Base-by-base conservation (phyloP, 768 basidiomycete genomes). In the Boletus tomentosulus region DNA sequence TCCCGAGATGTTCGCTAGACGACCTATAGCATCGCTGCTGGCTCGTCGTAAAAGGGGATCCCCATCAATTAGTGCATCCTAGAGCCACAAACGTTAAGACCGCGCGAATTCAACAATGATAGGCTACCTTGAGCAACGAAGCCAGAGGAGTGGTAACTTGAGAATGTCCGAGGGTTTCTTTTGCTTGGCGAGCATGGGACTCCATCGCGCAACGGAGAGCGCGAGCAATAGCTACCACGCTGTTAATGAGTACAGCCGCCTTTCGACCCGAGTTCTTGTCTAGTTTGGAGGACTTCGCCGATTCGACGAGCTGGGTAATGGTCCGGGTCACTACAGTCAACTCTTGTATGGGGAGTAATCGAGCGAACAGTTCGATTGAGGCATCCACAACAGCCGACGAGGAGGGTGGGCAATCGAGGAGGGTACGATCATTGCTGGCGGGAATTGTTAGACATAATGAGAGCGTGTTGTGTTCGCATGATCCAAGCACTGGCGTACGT, bases 201-300 rank as follows among this genome's bases (percentile, higher is more conserved):
- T 75, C 72, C 46, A 77, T 80, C 1, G 81, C 82, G 28, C 74
- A 72, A 10, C 88, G 76, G 33, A 98, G 73, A 0, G 89, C 78
- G 24, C 87, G 76, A 39, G 87, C 76, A 22, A 97, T 62, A 2
- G 90, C 90, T 9, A 89, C 78, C 2, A 85, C 76, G 8, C 87
- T 81, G 66, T 98, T 98, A 57, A 92, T 78, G 5, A 83, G 72
- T 0, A 94, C 85, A 0, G 96, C 95, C 8, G 89, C 84, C 64
- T 86, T 90, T 19, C 96, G 76, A 0, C 94, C 95, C 0, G 83
- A 77, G 64, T 97, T 98, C 69, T 82, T 86, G 46, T 98, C 95
- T 11, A 93, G 76, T 65, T 88, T 93, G 2, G 82, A 74, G 1
- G 93, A 93, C 19, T 80, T 78, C 2, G 83, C 78, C 19, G 76